These are phyloP conservation scores for Acanthamoeba culbertsoni DNA, from an alignment of 208 protist species.

Conservation along the genomic window DNA sequence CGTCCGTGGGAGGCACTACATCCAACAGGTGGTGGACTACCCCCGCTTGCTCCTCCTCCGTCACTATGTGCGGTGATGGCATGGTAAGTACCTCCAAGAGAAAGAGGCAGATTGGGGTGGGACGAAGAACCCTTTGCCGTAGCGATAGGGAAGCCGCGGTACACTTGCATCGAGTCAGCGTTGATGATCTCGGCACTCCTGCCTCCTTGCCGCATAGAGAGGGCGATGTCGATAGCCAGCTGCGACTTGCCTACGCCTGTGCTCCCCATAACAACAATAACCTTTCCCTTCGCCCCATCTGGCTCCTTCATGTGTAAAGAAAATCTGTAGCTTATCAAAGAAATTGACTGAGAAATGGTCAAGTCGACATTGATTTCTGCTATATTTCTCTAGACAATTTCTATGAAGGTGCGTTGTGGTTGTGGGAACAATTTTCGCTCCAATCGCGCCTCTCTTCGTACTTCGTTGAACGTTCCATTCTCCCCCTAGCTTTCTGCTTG, in stretches of 20 bases:
- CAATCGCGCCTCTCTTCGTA: too few species aligned
- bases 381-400: too few species aligned
- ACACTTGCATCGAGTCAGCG: constrained; percentile 31
- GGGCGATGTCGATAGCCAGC: constrained; percentile 9
- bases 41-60: background rate
- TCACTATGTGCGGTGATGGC: too few species aligned
- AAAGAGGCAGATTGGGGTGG: background rate
- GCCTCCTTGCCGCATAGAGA: background rate
- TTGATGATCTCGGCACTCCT: background rate
- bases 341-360: too few species aligned
- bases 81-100: too few species aligned
- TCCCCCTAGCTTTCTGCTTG: too few species aligned
- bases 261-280: background rate
- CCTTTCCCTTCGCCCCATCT: background rate
- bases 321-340: too few species aligned
- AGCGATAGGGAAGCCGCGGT: constrained; percentile 24
- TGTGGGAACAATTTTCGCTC: too few species aligned
- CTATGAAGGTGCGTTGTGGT: too few species aligned
- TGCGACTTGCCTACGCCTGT: constrained; percentile 20
- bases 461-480: too few species aligned
- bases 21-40: constrained; percentile 16
- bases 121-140: background rate
- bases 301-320: background rate
- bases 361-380: too few species aligned
- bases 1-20: background rate